Conservation (phyloP, 2,329 filamentous ascomycete genomes). For the Hymenoscyphus occultus region DNA sequence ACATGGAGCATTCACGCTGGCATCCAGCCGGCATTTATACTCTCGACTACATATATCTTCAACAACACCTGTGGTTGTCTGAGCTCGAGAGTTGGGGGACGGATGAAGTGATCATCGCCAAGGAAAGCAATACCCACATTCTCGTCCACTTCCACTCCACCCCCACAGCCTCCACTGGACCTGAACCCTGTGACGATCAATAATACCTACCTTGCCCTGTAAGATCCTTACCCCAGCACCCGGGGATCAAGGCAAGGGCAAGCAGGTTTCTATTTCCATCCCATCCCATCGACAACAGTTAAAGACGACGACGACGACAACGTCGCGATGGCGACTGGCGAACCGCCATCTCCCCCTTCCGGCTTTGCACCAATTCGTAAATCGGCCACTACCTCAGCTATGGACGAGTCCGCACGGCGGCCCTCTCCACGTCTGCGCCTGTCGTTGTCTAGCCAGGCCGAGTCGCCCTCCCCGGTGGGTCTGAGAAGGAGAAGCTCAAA, state of each 20-base stretch:
- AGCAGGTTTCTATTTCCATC: background rate
- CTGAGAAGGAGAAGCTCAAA: constrained; percentile 68
- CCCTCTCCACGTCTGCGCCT: background rate
- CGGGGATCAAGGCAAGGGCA: background rate
- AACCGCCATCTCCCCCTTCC: background rate
- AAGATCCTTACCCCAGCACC: background rate
- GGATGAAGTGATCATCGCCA: background rate
- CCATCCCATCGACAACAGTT: background rate
- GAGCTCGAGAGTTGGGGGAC: background rate
- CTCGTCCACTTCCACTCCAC: too few species aligned
- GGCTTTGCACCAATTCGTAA: background rate
- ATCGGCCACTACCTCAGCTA: background rate
- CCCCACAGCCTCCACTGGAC: too few species aligned
- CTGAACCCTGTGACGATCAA: constrained; percentile 2
- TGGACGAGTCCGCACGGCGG: background rate
- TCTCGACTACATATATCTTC: too few species aligned
- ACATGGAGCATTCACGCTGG: too few species aligned
- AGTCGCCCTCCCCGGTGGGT: constrained; percentile 5
- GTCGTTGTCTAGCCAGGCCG: background rate
- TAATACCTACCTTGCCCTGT: background rate
- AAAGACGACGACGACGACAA: background rate
- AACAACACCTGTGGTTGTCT: background rate
- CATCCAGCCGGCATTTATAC: too few species aligned
- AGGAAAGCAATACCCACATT: background rate
- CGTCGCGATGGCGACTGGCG: constrained; percentile 4